Evolutionary conservation across 2,329 filamentous ascomycete species (phyloP).

Genomic region (Epichloe amarillans): DNA sequence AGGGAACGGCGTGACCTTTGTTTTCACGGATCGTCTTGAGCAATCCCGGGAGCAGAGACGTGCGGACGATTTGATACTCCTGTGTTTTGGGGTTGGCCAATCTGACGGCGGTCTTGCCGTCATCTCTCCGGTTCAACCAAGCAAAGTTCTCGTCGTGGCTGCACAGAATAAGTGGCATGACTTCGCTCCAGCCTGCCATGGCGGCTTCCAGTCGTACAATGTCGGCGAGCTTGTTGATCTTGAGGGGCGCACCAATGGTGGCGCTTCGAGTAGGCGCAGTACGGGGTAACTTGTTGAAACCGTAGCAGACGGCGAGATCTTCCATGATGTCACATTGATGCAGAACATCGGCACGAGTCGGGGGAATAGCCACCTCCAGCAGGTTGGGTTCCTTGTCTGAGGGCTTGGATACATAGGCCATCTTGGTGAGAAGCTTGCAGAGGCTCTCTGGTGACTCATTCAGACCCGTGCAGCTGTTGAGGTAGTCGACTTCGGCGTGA

Average conservation of each 20-base stretch:
- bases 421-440: conserved; percentile 69
- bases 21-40: conserved; percentile 92
- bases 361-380: conserved; percentile 75
- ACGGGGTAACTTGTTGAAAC: conserved; percentile 90
- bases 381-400: conserved; percentile 56
- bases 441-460: conserved; percentile 60
- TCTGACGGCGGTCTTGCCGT: conserved; percentile 68
- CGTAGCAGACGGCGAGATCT: conserved; percentile 90
- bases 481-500: conserved; percentile 78
- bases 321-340: conserved; percentile 99
- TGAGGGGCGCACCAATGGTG: conserved; percentile 78
- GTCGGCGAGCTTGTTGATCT: conserved; percentile 88
- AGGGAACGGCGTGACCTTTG: conserved; percentile 74
- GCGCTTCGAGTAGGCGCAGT: conserved; percentile 75
- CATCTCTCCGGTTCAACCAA: conserved; percentile 83
- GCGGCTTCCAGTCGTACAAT: conserved; percentile 81
- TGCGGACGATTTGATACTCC: conserved; percentile 89
- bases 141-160: conserved; percentile 97
- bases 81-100: conserved; percentile 87
- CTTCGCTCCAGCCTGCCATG: conserved; percentile 92
- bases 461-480: conserved; percentile 86
- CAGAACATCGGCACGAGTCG: conserved; percentile 85
- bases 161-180: conserved; percentile 91
- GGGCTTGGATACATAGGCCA: conserved; percentile 74
- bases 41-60: conserved; percentile 71